Base-by-base conservation (phyloP, 2,329 filamentous ascomycete genomes). In the Xylariaceae sp. region DNA sequence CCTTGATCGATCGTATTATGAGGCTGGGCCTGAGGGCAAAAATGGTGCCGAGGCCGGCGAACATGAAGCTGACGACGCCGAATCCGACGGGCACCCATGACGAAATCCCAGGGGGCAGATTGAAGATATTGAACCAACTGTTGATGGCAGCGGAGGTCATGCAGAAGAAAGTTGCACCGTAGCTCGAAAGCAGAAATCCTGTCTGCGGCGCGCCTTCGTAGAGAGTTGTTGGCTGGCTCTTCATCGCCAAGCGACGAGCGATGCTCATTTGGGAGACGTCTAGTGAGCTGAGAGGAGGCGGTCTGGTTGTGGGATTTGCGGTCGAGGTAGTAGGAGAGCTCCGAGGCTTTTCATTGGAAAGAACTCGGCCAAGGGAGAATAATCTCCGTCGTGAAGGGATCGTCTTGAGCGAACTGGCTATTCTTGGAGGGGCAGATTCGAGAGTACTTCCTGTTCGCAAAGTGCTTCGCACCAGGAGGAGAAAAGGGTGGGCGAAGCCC, bases 191-290 rank as follows among this genome's bases (percentile, higher is more conserved):
- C 58, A 86, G 77, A 68, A 84, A 86, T 70, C 77, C 76, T 54
- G 79, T 79, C 64, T 88, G 84, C 1, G 83, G 83, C 11, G 83
- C 82, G 1, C 80, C 79, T 63, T 85, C 76, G 73, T 87, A 89
- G 43, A 89, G 74, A 2, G 80, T 70, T 6, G 85, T 83, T 4
- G 80, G 76, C 1, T 75, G 71, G n/a, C 75, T 65, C 59, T 81
- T 80, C 55, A 74, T 72, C 11, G 81, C 79, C 39, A 89, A 76
- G 56, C 76, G 77, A 57, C 77, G 77, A 63, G 77, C 75, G 70
- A 78, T 83, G 71, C 74, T 63, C 72, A 76, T 65, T 63, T 62
- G 53, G 62, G 70, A 40, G 62, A 64, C 29, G 26, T 43, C 39
- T 37, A 57, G 41, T 12, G 54, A n/a, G 6, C 34, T 7, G 4